Conservation (phyloP, 805 yeast species). For the Nakazawaea ishiwadae region DNA sequence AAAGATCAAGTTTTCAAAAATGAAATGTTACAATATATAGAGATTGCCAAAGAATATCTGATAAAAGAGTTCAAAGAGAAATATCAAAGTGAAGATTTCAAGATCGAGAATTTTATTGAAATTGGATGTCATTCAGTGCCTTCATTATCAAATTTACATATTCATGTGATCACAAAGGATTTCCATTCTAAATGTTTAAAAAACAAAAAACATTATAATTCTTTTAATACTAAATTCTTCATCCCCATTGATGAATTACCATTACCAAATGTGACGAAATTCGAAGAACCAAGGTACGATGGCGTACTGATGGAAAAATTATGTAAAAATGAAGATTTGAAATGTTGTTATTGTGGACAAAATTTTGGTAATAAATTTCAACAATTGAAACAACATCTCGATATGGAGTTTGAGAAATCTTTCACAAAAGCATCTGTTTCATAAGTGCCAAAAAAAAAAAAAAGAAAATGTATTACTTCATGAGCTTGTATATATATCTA, state of each 20-base stretch:
- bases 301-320: constrained; percentile 33
- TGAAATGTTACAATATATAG: constrained; percentile 28
- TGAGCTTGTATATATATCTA: background rate
- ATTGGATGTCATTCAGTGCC: constrained; percentile 72
- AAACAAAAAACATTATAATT: constrained; percentile 61
- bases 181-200: constrained; percentile 51
- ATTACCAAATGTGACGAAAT: constrained; percentile 23
- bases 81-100: constrained; percentile 20
- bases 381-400: constrained; percentile 35
- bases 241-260: constrained; percentile 49
- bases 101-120: constrained; percentile 31
- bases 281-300: constrained; percentile 34
- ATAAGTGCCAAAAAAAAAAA: background rate
- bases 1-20: constrained; percentile 26
- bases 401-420: constrained; percentile 25
- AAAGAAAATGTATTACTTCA: background rate
- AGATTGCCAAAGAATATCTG: constrained; percentile 26
- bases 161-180: constrained; percentile 70
- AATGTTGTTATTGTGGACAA: constrained; percentile 36
- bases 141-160: constrained; percentile 62
- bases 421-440: background rate
- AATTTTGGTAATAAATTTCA: constrained; percentile 40
- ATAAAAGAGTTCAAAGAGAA: constrained; percentile 14
- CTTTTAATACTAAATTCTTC: constrained; percentile 65
- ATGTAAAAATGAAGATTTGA: constrained; percentile 29